phyloP scores from a whole-genome alignment of 495 filamentous ascomycete species.

The Tuber borchii region DNA sequence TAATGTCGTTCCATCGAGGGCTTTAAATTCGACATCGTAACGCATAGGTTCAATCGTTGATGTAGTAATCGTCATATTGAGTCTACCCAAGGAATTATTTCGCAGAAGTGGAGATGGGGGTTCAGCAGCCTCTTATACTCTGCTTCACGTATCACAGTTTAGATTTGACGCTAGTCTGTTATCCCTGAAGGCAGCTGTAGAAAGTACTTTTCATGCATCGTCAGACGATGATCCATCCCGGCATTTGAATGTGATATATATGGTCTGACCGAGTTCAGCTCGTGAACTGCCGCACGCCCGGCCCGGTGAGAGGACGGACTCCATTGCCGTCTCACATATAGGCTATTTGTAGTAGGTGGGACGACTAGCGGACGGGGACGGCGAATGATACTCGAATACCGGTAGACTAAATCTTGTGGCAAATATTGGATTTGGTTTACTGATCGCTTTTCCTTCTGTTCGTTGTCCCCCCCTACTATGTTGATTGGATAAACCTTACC shows the following conservation, averaged over 20 bases:
- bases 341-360: neutral
- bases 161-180: neutral
- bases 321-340: neutral
- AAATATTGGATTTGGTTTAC: neutral
- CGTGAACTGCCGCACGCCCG: neutral
- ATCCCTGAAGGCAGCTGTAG: neutral
- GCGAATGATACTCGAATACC: neutral
- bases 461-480: no score
- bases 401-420: neutral
- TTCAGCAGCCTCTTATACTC: neutral
- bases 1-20: conserved; percentile 39
- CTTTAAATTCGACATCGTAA: conserved; percentile 38
- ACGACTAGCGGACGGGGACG: neutral
- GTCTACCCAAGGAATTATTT: neutral
- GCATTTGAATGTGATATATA: neutral
- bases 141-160: neutral
- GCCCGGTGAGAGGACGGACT: neutral
- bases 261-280: neutral
- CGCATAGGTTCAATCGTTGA: conserved; percentile 1
- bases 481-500: no score
- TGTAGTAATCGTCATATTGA: neutral
- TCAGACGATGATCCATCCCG: neutral
- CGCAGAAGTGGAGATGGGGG: neutral
- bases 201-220: neutral
- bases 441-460: no score